Evolutionary conservation across 1,139 yeast genomes (phyloP).

Genomic region (Hyphopichia burtonii): DNA sequence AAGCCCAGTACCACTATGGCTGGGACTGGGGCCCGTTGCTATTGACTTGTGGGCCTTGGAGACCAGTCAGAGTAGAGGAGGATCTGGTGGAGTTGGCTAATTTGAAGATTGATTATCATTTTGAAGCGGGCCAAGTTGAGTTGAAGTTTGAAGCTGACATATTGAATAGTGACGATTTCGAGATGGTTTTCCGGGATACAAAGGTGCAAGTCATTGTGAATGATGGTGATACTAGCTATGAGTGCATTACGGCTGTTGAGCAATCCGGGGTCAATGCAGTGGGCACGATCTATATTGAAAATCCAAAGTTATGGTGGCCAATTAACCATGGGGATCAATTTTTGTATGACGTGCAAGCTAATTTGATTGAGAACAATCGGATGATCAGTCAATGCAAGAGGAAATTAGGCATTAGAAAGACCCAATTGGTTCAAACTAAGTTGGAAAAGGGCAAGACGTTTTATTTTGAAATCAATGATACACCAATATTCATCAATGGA

Average conservation of each 20-base stretch:
- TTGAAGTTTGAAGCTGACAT: constrained; percentile 7
- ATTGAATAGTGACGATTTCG: constrained; percentile 14
- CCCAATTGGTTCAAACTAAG: constrained; percentile 37
- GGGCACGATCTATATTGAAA: constrained; percentile 7
- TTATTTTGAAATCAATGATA: constrained; percentile 39
- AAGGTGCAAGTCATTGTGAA: constrained; percentile 3
- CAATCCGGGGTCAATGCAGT: background rate
- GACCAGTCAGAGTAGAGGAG: constrained; percentile 32
- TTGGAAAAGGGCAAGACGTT: constrained; percentile 35
- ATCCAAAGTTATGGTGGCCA: constrained; percentile 44
- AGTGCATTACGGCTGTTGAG: background rate
- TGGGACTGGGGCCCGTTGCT: constrained; percentile 61
- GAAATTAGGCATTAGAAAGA: constrained; percentile 35
- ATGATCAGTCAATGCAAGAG: constrained; percentile 8
- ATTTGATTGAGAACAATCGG: constrained; percentile 6
- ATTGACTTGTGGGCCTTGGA: constrained; percentile 48
- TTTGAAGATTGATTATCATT: background rate
- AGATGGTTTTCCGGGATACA: constrained; percentile 16
- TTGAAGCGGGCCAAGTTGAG: constrained; percentile 11
- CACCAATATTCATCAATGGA: constrained; percentile 38
- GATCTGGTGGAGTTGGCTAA: constrained; percentile 12
- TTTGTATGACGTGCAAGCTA: constrained; percentile 24
- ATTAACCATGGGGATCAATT: constrained; percentile 34
- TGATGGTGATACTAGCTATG: background rate
- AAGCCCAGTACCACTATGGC: constrained; percentile 56